Conservation (phyloP, 1,284 basidiomycete species). For the Ustilago curta region DNA sequence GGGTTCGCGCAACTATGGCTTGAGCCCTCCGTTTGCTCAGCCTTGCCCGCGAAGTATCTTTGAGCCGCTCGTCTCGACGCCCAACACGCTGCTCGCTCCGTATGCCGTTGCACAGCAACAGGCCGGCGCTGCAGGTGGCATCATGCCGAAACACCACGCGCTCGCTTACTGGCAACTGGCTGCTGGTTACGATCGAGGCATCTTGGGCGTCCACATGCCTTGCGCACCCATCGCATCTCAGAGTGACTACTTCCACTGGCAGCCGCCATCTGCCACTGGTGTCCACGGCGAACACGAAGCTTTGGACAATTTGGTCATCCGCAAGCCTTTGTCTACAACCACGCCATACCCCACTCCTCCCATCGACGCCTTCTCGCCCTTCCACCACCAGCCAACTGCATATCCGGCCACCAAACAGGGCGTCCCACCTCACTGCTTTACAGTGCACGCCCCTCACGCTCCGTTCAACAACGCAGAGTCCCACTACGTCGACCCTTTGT, state of each 20-base stretch:
- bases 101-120: slow-evolving; percentile 42
- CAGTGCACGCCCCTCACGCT: slow-evolving; percentile 39
- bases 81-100: slow-evolving; percentile 52
- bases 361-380: slow-evolving; percentile 41
- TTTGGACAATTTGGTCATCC: slow-evolving; percentile 16
- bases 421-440: slow-evolving; percentile 2
- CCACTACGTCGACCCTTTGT: slow-evolving; percentile 48
- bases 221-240: slow-evolving; percentile 14
- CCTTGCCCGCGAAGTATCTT: slow-evolving; percentile 48
- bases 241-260: slow-evolving; percentile 50
- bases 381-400: slow-evolving; percentile 14
- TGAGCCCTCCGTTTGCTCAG: slow-evolving; percentile 49
- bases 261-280: slow-evolving; percentile 19
- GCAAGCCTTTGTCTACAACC: slow-evolving; percentile 40
- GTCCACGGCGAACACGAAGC: slow-evolving; percentile 12
- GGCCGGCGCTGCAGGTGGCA: slow-evolving; percentile 8
- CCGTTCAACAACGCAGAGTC: slow-evolving; percentile 55
- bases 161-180: slow-evolving; percentile 53
- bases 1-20: slow-evolving; percentile 28
- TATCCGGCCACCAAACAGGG: slow-evolving; percentile 24
- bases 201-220: slow-evolving; percentile 53
- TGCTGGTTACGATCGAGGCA: slow-evolving; percentile 49
- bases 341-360: slow-evolving; percentile 48
- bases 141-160: slow-evolving; percentile 42
- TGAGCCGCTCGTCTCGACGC: slow-evolving; percentile 51